phyloP scores from a whole-genome alignment of 495 filamentous ascomycete species.

The Pseudevernia furfuracea region DNA sequence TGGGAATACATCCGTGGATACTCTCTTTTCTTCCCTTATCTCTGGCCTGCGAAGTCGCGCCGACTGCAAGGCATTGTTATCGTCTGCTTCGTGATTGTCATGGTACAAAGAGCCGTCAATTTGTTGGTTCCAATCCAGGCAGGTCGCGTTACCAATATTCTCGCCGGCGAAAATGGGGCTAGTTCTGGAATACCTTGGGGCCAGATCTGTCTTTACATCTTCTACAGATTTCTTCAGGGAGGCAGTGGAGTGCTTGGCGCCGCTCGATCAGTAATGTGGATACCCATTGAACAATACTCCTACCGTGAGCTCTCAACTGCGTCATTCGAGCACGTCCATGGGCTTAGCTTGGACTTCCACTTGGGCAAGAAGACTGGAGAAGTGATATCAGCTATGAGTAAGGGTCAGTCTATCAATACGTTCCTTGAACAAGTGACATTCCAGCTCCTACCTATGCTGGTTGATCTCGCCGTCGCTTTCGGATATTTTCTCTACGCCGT shows the following conservation, averaged over 20 bases:
- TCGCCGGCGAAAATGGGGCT: constrained; percentile 39
- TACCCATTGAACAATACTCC: constrained; percentile 91
- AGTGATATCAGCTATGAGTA: constrained; percentile 88
- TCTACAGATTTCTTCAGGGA: constrained; percentile 80
- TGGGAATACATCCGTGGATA: constrained; percentile 84
- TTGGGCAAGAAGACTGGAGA: constrained; percentile 95
- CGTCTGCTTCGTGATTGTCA: constrained; percentile 66
- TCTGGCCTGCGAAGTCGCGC: constrained; percentile 77
- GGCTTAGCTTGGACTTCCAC: constrained; percentile 91
- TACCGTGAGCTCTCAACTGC: constrained; percentile 91
- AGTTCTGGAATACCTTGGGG: constrained; percentile 50
- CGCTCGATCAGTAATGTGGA: constrained; percentile 75
- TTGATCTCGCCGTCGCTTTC: constrained; percentile 83
- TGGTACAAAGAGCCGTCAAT: constrained; percentile 73
- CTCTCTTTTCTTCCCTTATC: constrained; percentile 83
- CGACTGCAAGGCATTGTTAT: constrained; percentile 68
- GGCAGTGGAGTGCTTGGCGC: constrained; percentile 79
- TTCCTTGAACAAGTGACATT: constrained; percentile 96
- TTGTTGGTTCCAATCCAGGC: constrained; percentile 71
- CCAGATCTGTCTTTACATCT: constrained; percentile 68
- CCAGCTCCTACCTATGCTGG: constrained; percentile 86
- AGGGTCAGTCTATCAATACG: constrained; percentile 90
- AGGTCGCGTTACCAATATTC: constrained; percentile 59
- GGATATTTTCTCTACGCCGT: constrained; percentile 73
- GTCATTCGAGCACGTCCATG: constrained; percentile 94